Evolutionary conservation across 495 filamentous ascomycete species (phyloP).

Genomic region (Wilcoxina mikolae): DNA sequence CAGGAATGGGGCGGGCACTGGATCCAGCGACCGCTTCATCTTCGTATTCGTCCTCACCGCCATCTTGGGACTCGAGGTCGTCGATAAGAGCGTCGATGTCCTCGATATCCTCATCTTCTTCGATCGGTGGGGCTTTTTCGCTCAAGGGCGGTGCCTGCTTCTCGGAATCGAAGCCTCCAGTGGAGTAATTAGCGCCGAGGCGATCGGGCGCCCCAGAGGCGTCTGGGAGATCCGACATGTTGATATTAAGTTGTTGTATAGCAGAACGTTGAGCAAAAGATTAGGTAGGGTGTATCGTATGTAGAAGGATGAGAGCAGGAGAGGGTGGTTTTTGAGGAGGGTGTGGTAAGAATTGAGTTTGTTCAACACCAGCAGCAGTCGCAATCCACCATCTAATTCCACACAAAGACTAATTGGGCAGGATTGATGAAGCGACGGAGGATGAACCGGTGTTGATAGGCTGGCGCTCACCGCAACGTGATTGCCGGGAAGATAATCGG

Average conservation of each 20-base stretch:
- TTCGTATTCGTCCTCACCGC: constrained; percentile 45
- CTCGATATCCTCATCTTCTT: constrained; percentile 52
- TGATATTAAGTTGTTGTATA: constrained; percentile 1
- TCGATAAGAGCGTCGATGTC: constrained; percentile 71
- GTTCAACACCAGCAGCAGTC: constrained; percentile 4
- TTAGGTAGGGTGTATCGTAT: not conserved
- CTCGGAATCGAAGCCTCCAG: constrained; percentile 26
- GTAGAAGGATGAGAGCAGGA: not conserved
- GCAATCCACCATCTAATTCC: constrained; percentile 6
- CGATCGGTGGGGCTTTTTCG: constrained; percentile 26
- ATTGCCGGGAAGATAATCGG: constrained; percentile 26
- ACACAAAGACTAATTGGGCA: constrained; percentile 3
- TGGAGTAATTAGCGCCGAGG: constrained; percentile 24
- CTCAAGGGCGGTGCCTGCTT: constrained; percentile 14
- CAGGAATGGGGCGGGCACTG: constrained; percentile 40
- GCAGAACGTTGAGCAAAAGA: not conserved
- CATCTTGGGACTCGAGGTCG: constrained; percentile 66
- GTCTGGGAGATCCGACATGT: constrained; percentile 20
- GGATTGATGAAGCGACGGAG: not conserved
- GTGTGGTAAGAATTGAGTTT: not conserved
- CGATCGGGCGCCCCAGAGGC: constrained; percentile 17
- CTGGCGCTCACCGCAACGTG: constrained; percentile 23
- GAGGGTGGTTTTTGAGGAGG: not conserved
- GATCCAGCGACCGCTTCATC: constrained; percentile 34
- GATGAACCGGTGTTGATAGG: not conserved